phyloP scores from a whole-genome alignment of 1,284 basidiomycete species.

The Xerocomus nothofagi region DNA sequence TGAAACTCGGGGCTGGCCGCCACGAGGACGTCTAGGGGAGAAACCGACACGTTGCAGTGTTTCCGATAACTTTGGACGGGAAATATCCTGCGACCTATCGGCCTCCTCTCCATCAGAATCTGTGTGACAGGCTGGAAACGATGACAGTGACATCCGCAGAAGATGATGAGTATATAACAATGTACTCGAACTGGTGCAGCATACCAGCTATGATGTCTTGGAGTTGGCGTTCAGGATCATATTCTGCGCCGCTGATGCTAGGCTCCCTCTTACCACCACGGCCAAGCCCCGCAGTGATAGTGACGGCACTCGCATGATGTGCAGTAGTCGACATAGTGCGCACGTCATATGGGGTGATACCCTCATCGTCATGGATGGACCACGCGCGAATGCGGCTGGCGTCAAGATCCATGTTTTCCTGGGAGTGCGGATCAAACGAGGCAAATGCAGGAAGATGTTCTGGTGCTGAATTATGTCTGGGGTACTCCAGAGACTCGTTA shows the following conservation, averaged over 20 bases:
- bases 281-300: conserved; percentile 77
- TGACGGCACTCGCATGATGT: conserved; percentile 84
- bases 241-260: conserved; percentile 76
- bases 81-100: conserved; percentile 31
- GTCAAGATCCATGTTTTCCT: conserved; percentile 55
- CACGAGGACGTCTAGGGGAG: conserved; percentile 69
- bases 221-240: conserved; percentile 82
- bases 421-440: conserved; percentile 59
- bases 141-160: neutral
- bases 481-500: conserved; percentile 59
- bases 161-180: neutral
- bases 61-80: conserved; percentile 64
- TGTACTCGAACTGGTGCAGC: conserved; percentile 40
- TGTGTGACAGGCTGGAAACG: conserved; percentile 17
- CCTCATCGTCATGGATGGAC: conserved; percentile 69
- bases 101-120: conserved; percentile 20
- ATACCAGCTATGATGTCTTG: conserved; percentile 69
- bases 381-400: conserved; percentile 56
- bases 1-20: conserved; percentile 37
- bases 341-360: conserved; percentile 60
- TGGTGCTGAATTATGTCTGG: conserved; percentile 60
- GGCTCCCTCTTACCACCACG: conserved; percentile 50
- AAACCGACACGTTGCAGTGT: conserved; percentile 63
- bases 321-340: conserved; percentile 78
- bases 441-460: conserved; percentile 53